Base-by-base conservation (phyloP, 2,329 filamentous ascomycete genomes). In the Colletotrichum sublineola region DNA sequence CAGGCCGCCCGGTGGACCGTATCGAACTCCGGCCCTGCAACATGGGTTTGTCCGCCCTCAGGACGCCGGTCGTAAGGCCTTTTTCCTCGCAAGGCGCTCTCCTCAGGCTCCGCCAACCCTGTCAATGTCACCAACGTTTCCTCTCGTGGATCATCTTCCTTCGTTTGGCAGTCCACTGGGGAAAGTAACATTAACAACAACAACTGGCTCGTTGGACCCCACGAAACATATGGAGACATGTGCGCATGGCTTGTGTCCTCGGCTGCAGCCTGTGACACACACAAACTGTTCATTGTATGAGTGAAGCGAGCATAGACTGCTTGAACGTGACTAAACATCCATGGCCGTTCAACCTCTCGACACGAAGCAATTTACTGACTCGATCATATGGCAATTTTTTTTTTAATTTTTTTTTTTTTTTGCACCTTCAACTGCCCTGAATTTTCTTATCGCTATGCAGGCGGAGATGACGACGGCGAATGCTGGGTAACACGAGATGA, bases 21-120 rank as follows among this genome's bases (percentile, higher is more conserved):
- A 20, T 29, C 44, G 48, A 50, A 29, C 33, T 36, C 38, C 44
- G 44, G 68, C 44, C 38, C 38, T 46, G 24, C 15, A 24, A 18
- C 31, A 40, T 50, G 33, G 46, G 15, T 40, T 38, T 64, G 15
- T 36, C 20, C 6, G 36, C 38, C 24, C 12, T 52, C 42, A 46
- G 52, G 42, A 15, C 40, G 20, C 31, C 31, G 18, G 29, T 56
- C 31, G 31, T 38, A 29, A 15, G 5, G 40, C 40, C 40, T 5
- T 15, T 18, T 18, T 42, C 42, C 40, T 50, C 9, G 9, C 42
- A 20, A 20, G 48, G 24, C 68, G 52, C 52, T 56, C 33, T 14
- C 44, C 63, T 24, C 60, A 50, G 68, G 64, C 64, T 68, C 68
- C 64, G 64, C 36, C 31, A 33, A 42, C 20, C 29, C 68, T 50